Evolutionary conservation across 179 eudicot genomes (phyloP), one percentile per base, ranked within the genome.

Genomic region (Pouteria campechiana): DNA sequence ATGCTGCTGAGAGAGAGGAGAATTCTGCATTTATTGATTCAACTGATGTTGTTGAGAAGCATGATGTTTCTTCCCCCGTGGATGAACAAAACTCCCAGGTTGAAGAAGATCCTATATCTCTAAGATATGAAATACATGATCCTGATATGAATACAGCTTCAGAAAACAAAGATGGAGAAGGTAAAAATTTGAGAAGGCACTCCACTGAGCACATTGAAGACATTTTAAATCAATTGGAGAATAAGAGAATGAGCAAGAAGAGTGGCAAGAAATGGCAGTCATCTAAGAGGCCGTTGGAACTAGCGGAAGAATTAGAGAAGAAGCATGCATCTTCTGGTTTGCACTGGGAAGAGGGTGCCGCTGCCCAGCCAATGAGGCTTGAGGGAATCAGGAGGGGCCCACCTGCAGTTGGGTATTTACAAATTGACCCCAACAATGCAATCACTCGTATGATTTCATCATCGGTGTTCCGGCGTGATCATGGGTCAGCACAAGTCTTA

Each of bases 291-390:
- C 78, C 77, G 14, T 63, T 89, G 37, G 86, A 89, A 48, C 57
- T 81, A 33, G 95, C 95, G 14, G 95, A 89, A 61, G 93, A 89
- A 60, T 48, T 67, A 34, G 97, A 81, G 55, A 78, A 69, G 72
- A 89, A 76, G 44, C 89, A 76, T 45, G 89, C 90, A 13, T 85
- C 73, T 29, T 75, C 76, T 9, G 86, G 81, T 28, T 48, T 78
- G 61, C 86, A 89, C 31, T 70, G 55, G 74, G 89, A 78, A 69
- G 87, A 76, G 64, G 95, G 86, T 52, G 90, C 84, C 16, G 83
- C 83, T 63, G 82, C 95, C 23, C 97, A 81, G 48, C 97, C 97
- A n/a, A 85, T 89, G 97, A 78, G 81, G 74, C 87, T 89, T 65
- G 97, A 89, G 62, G 97, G 97, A 44, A 79, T 70, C 16, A 54